Conservation (phyloP, 305 asterid genomes). For the Solanum hybrid region DNA sequence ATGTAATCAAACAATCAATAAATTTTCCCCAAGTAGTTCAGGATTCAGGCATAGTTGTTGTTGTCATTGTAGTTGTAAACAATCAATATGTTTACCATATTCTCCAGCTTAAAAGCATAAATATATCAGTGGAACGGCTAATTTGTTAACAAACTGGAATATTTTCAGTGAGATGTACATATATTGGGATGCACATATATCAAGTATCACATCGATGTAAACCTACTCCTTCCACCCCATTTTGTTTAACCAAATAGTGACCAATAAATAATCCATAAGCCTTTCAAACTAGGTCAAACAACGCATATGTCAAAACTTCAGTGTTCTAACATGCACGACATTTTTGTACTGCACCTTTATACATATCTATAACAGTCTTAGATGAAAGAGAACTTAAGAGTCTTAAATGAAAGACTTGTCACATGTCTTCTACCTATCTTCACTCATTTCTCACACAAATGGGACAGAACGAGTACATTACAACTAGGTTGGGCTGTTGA, state of each 20-base stretch:
- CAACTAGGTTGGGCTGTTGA: conserved; percentile 1
- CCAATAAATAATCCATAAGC: neutral
- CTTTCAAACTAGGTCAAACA: conserved; percentile 1
- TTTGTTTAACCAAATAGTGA: neutral
- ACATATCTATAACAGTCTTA: neutral
- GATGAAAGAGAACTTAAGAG: neutral
- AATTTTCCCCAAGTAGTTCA: neutral
- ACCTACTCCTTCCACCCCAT: neutral
- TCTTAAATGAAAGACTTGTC: neutral
- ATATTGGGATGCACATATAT: neutral
- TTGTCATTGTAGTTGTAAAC: neutral
- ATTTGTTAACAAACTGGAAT: neutral
- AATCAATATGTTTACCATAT: neutral
- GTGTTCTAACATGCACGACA: neutral
- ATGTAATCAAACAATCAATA: neutral
- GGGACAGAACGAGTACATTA: neutral
- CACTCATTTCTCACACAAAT: neutral
- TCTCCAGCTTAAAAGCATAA: neutral
- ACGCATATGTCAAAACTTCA: neutral
- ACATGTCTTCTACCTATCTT: neutral
- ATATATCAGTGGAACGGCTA: neutral
- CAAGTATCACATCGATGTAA: neutral
- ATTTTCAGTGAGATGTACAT: neutral
- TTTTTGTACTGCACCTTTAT: neutral
- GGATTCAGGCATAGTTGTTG: neutral